Base-by-base conservation (phyloP, 1,139 yeast genomes). In the Sugiyamaella grinbergsii region DNA sequence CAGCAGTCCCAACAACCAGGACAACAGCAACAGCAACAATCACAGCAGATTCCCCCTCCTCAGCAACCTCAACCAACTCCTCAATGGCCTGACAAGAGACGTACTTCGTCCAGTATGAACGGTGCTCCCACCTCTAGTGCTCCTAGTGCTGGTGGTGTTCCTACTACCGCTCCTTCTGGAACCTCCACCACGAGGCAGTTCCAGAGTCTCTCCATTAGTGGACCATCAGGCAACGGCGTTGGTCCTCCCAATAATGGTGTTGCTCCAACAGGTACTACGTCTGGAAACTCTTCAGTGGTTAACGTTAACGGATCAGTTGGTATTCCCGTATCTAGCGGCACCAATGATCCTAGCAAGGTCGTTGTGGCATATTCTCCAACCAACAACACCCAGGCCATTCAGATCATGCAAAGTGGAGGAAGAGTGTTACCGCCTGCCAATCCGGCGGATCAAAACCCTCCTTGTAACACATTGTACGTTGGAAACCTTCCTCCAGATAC, bases 381-480 rank as follows among this genome's bases (percentile, higher is more conserved):
- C n/a, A 64, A 64, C 54, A 60, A 61, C 39, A 60, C 62, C 7
- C 63, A 64, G 42, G 69, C 69, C 5, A 59, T 65, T 32, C 66
- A 66, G 46, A 65, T 66, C 48, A 60, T 67, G 62, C 69, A 65
- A 50, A 61, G 57, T 41, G 72, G 73, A 19, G 71, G 75, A 13
- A 62, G 74, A 22, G 71, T 91, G 20, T 91, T 96, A 32, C 96
- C 97, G 1, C 98, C 98, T 3, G 96, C 96, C 2, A 93, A 93
- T 62, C 98, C 98, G 1, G 98, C 98, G 2, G 98, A 93, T 70
- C 98, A 93, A 71, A 93, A 93, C 64, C 98, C 98, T 7, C 98
- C 98, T 5, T 93, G 98, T 72, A 93, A 93, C 68, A 93, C 98
- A 0, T 75, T 93, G 52, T 93, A 93, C 63, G 98, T 93, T 47